These are phyloP conservation scores for Oenanthe javanica DNA, from an alignment of 140 eudicot genomes.

Conservation along the genomic window DNA sequence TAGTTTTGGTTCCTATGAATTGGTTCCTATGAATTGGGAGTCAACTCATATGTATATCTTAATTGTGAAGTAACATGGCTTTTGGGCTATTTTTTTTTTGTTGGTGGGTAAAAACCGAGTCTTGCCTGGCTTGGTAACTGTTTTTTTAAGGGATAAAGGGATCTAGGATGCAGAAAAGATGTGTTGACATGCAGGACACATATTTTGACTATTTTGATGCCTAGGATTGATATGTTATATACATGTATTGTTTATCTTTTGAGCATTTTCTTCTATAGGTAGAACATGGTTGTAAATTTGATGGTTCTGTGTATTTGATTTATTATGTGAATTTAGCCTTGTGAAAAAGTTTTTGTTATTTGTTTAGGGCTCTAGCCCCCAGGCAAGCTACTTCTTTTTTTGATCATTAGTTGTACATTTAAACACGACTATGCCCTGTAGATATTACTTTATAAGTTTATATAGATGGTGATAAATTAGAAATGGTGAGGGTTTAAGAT, in stretches of 20 bases:
- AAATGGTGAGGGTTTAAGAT: neutral
- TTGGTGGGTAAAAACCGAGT: neutral
- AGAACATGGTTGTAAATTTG: neutral
- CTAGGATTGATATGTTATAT: neutral
- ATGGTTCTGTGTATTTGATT: too few relatives aligned
- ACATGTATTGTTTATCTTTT: neutral
- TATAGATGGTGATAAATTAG: neutral
- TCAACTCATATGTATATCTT: neutral
- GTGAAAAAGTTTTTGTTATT: too few relatives aligned
- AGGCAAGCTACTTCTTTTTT: neutral
- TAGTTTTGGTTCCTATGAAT: too few relatives aligned
- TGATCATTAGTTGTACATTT: neutral
- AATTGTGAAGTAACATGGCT: neutral
- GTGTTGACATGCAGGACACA: neutral
- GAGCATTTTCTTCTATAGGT: neutral
- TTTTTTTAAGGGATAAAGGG: neutral
- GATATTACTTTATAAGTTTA: neutral
- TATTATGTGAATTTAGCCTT: too few relatives aligned
- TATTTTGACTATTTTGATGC: neutral
- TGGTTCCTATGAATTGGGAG: neutral
- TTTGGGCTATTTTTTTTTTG: neutral
- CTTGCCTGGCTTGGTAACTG: neutral
- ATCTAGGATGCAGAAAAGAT: neutral
- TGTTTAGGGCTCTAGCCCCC: neutral
- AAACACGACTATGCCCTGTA: neutral